Evolutionary conservation across 495 filamentous ascomycete genomes (phyloP), one percentile per base, ranked within the genome.

Genomic region (Aspergillus sclerotioniger): DNA sequence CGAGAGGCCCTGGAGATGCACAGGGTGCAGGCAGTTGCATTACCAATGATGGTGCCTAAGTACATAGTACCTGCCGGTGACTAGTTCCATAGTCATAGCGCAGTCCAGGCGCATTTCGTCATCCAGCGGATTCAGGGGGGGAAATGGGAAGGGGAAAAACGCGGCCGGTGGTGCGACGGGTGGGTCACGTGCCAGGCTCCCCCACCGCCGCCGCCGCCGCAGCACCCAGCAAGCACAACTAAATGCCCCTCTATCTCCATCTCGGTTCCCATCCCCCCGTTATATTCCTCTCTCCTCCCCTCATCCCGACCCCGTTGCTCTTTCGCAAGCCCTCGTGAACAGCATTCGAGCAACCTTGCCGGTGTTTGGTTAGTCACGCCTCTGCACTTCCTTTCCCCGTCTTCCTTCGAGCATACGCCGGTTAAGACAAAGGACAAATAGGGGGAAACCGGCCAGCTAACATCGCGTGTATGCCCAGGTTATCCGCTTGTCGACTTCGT

Each of bases 121-220:
- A 32, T 29, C 29, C 53, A n/a, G 53, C 46, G n/a, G 44, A 51
- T 62, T 62, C 61, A 63, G 61, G 61, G 61, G 60, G 49, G 54
- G 7, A 49, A 44, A 48, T 17, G 32, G 33, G 44, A 39, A 32
- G 48, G 53, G 37, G 47, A 54, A 53, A 54, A 39, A 35, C 12
- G 45, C 31, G 51, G 57, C 56, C 32, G 46, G 63, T 66, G 59
- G 62, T 63, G 60, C 62, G 65, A 62, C 57, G 47, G 47, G 59
- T 50, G 43, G 39, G 66, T 72, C 73, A 76, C 71, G 73, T 74
- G 73, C 62, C 48, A 50, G 57, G 51, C 62, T 19, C 37, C 56
- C 61, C 67, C 69, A 73, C 71, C 67, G 69, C 68, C 68, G 66
- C 69, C 66, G 67, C 66, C 67, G 64, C 69, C 67, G 71, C 64